phyloP scores from a whole-genome alignment of 2,329 filamentous ascomycete genomes.

The Ascochyta lentis region DNA sequence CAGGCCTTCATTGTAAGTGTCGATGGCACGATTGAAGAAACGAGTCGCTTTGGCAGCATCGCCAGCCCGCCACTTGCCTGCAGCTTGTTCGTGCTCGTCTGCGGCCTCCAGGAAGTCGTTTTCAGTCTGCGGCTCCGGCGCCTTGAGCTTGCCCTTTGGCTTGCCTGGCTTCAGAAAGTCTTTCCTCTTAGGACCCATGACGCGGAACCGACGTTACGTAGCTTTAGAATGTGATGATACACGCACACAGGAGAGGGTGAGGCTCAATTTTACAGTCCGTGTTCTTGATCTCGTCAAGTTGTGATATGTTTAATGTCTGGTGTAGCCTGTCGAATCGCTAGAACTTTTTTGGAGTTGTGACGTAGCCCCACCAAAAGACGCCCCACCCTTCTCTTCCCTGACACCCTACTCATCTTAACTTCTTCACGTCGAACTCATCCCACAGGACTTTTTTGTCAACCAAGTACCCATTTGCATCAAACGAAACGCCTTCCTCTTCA shows the following conservation, averaged over 20 bases:
- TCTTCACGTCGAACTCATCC: conserved; percentile 50
- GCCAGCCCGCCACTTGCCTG: conserved; percentile 76
- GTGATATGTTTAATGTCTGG: not conserved
- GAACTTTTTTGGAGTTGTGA: conserved; percentile 24
- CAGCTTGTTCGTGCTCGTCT: conserved; percentile 73
- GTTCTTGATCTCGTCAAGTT: not conserved
- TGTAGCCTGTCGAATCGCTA: not conserved
- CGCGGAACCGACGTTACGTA: not conserved
- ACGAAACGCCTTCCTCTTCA: conserved; percentile 67
- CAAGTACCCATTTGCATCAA: conserved; percentile 67
- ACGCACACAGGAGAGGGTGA: too few relatives aligned
- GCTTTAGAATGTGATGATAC: not conserved
- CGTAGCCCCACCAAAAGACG: conserved; percentile 23
- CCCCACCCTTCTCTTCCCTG: not conserved
- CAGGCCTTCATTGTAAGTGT: conserved; percentile 70
- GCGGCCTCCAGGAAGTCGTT: conserved; percentile 74
- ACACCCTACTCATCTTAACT: conserved; percentile 24
- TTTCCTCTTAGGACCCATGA: conserved; percentile 43
- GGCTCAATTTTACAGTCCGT: too few relatives aligned
- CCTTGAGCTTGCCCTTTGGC: conserved; percentile 38
- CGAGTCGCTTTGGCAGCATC: conserved; percentile 70
- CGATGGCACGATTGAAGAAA: conserved; percentile 69
- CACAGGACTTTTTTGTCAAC: conserved; percentile 57
- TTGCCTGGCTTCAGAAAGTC: conserved; percentile 40
- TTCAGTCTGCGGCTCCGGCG: conserved; percentile 63